A percentile compares a stretch with the other conserved stretches of the same genome.
Conservation (phyloP, 2,329 filamentous ascomycete species). For the Pseudopithomyces maydicus region DNA sequence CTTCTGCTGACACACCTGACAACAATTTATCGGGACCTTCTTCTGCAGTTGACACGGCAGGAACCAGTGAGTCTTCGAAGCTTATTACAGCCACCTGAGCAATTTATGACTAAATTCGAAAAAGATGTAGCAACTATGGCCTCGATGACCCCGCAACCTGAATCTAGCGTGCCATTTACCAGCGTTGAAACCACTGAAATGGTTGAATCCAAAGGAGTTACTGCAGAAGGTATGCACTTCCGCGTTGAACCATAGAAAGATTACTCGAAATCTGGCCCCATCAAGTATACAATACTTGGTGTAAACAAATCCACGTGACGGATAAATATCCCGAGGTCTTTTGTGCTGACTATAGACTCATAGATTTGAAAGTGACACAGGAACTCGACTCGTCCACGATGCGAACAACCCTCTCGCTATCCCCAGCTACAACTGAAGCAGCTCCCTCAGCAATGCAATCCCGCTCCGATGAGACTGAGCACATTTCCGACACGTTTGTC, state of each 20-base stretch:
- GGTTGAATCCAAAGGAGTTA: neutral
- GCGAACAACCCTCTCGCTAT: neutral
- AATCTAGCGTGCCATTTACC: neutral
- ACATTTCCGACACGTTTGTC: neutral
- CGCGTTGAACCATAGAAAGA: too few species aligned
- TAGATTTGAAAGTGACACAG: neutral
- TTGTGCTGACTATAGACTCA: neutral
- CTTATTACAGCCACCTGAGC: neutral
- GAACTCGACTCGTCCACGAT: neutral
- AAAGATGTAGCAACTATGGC: neutral
- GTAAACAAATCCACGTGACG: too few species aligned
- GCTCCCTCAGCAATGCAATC: neutral
- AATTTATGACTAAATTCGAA: neutral
- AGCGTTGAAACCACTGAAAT: neutral
- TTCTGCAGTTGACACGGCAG: neutral
- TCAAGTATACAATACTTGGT: too few species aligned
- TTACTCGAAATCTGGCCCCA: too few species aligned
- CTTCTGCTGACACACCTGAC: neutral
- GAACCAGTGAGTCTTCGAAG: neutral
- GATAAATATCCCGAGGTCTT: too few species aligned
- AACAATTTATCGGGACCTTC: neutral
- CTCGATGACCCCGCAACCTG: neutral
- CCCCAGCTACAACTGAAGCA: neutral
- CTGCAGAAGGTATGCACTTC: neutral
- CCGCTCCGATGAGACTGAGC: neutral